These are phyloP conservation scores for Malus domestica DNA, from an alignment of 306 rosid genomes.

Conservation along the genomic window DNA sequence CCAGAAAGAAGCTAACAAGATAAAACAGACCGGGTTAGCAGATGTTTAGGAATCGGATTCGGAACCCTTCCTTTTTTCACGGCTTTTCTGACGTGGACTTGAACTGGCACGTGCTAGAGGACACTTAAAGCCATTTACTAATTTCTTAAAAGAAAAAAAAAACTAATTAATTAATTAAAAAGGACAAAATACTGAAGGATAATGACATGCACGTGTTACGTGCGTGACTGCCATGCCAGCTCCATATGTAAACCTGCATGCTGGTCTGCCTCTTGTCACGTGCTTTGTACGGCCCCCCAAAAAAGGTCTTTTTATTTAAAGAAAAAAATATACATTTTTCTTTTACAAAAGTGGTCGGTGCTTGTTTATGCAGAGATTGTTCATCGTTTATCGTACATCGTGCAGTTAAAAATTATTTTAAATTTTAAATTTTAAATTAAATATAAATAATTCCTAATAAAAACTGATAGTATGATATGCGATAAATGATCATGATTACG, in stretches of 20 bases:
- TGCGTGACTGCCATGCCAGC: conserved; percentile 46
- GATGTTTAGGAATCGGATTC: not conserved
- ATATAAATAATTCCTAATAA: too few species aligned
- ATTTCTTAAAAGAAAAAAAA: not conserved
- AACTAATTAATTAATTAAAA: not conserved
- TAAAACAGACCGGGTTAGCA: not conserved
- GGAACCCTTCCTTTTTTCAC: not conserved
- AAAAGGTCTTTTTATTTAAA: not conserved
- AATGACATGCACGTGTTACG: conserved; percentile 16
- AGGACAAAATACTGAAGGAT: not conserved
- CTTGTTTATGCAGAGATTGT: not conserved
- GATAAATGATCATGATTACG: too few species aligned
- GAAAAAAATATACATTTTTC: too few species aligned
- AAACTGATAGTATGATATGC: rapidly evolving
- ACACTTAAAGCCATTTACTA: not conserved
- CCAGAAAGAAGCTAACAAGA: not conserved
- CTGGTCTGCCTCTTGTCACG: conserved; percentile 43
- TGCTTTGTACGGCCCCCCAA: conserved; percentile 27
- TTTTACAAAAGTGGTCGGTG: not conserved
- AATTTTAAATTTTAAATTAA: too few species aligned
- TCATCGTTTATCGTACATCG: rapidly evolving
- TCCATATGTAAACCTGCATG: conserved; percentile 25
- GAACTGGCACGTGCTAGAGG: conserved; percentile 6
- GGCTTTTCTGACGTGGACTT: conserved; percentile 14
- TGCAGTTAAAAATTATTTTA: rapidly evolving